phyloP scores from a whole-genome alignment of 495 filamentous ascomycete species.

The Podospora australis region DNA sequence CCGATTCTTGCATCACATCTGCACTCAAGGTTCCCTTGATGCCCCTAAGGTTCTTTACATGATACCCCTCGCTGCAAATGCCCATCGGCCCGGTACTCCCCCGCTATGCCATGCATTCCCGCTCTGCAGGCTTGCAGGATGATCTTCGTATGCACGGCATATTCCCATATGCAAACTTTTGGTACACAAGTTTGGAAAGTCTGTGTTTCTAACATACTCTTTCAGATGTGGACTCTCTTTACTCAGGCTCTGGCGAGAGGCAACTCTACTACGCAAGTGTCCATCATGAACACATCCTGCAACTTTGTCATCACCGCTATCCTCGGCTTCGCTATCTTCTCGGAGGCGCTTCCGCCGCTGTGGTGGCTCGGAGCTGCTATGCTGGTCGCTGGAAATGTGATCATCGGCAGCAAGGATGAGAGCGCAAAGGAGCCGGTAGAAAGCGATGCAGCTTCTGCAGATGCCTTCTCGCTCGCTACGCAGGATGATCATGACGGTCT shows the following conservation, averaged over 20 bases:
- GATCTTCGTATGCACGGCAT: too few relatives aligned
- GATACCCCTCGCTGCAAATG: conserved; percentile 3
- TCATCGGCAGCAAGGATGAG: conserved; percentile 79
- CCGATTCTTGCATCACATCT: neutral
- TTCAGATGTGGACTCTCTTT: conserved; percentile 83
- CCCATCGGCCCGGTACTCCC: too few relatives aligned
- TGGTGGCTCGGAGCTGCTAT: conserved; percentile 87
- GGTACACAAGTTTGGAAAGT: too few relatives aligned
- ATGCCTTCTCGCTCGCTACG: neutral
- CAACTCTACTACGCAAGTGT: conserved; percentile 81
- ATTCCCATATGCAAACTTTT: too few relatives aligned
- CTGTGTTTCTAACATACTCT: conserved; percentile 5
- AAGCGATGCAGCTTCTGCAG: neutral
- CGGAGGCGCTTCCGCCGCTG: conserved; percentile 45
- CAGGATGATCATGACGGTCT: neutral
- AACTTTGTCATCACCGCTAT: conserved; percentile 92
- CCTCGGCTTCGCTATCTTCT: conserved; percentile 50
- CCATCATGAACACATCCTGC: conserved; percentile 83
- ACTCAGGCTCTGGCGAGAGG: conserved; percentile 75
- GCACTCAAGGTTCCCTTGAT: too few relatives aligned
- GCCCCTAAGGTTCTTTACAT: neutral
- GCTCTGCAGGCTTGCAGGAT: too few relatives aligned
- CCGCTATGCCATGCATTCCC: conserved; percentile 2
- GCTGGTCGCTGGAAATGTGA: conserved; percentile 83
- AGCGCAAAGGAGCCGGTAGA: conserved; percentile 9